phyloP scores from a whole-genome alignment of 305 asterid species.

The Fraxinus angustifolia region DNA sequence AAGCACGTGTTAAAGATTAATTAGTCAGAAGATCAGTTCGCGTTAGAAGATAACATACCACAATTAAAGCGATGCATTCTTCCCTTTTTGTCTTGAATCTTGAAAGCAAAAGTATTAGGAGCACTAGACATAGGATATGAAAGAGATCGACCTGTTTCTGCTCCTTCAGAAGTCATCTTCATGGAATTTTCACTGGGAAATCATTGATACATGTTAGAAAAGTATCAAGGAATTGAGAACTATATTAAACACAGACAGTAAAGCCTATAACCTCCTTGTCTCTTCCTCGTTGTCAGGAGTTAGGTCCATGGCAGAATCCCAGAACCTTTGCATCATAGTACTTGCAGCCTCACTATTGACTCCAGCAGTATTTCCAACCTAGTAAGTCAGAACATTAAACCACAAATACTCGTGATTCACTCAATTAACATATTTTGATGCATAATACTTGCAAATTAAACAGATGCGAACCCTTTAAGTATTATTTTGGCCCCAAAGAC shows the following conservation, averaged over 20 bases:
- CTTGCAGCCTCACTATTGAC: slow-evolving; percentile 65
- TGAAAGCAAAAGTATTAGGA: slow-evolving; percentile 63
- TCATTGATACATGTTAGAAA: slow-evolving; percentile 28
- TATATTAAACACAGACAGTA: neutral
- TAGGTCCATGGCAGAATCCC: slow-evolving; percentile 95
- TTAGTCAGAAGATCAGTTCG: neutral
- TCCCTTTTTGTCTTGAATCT: slow-evolving; percentile 84
- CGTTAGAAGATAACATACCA: slow-evolving; percentile 43
- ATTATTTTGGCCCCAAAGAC: neutral
- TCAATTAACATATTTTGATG: neutral
- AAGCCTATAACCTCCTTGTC: slow-evolving; percentile 54
- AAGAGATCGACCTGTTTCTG: slow-evolving; percentile 59
- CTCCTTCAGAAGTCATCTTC: slow-evolving; percentile 80
- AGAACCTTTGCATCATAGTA: slow-evolving; percentile 84
- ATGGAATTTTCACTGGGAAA: slow-evolving; percentile 69
- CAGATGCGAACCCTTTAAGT: neutral
- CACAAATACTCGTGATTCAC: neutral
- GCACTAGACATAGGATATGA: slow-evolving; percentile 50
- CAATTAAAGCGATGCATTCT: slow-evolving; percentile 87
- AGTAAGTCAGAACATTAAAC: slow-evolving; percentile 13
- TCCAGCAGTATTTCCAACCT: slow-evolving; percentile 89
- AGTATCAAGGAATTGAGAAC: slow-evolving; percentile 3
- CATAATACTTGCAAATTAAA: neutral
- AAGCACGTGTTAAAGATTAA: neutral
- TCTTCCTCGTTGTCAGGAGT: slow-evolving; percentile 89